phyloP scores from a whole-genome alignment of 176 grass and related monocot genomes.

The Triticum urartu region DNA sequence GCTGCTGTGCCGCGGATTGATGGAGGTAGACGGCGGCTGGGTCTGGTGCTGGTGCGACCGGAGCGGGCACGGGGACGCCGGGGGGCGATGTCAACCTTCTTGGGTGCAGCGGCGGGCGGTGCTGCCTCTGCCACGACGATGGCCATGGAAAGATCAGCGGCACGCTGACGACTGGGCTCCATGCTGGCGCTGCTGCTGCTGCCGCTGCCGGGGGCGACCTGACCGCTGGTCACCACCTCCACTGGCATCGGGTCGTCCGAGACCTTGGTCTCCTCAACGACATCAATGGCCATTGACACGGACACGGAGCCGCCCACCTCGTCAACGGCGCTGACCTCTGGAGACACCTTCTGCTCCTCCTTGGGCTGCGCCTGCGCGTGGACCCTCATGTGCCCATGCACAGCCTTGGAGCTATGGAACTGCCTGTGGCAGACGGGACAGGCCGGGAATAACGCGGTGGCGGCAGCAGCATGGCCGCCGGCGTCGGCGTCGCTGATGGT shows the following conservation, averaged over 20 bases:
- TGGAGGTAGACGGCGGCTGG: neutral
- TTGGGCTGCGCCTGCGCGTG: neutral
- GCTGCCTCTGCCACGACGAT: neutral
- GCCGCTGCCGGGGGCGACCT: too few species aligned
- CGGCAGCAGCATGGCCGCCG: neutral
- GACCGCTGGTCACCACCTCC: neutral
- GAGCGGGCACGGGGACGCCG: neutral
- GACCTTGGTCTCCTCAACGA: too few species aligned
- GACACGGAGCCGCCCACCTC: too few species aligned
- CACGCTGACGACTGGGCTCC: neutral
- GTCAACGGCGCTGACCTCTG: neutral
- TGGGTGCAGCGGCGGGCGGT: neutral
- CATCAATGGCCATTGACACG: neutral
- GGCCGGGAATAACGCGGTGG: neutral
- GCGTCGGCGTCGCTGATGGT: conserved; percentile 10
- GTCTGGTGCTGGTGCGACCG: neutral
- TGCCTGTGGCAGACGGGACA: conserved; percentile 10
- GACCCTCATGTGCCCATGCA: conserved; percentile 38
- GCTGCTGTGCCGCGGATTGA: neutral
- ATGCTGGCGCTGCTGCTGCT: neutral
- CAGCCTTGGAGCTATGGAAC: conserved; percentile 18
- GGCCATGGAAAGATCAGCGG: neutral
- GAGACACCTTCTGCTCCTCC: neutral
- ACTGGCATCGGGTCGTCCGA: neutral
- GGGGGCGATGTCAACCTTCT: neutral